Conservation (phyloP, 2,329 filamentous ascomycete genomes). For the Colletotrichum gloeosporioides region DNA sequence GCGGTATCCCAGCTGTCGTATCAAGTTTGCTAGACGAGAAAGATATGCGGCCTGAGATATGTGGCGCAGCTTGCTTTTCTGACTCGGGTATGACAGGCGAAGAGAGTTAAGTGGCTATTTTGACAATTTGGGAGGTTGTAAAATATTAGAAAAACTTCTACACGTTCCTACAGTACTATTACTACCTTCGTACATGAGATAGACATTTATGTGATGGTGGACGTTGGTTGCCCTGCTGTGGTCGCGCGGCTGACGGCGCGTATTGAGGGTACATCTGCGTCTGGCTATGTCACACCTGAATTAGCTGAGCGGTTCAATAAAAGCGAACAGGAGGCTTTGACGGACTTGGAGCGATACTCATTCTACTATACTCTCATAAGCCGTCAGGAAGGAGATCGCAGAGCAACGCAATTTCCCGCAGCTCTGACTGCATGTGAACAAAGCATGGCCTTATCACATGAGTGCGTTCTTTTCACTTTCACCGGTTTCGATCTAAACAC, state of each 20-base stretch:
- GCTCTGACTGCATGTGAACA: not conserved
- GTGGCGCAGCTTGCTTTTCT: too few species aligned
- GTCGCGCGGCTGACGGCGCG: not conserved
- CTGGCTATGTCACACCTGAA: not conserved
- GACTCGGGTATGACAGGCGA: not conserved
- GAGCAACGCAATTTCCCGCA: not conserved
- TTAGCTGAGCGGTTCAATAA: accelerated
- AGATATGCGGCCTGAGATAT: not conserved
- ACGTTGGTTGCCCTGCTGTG: not conserved
- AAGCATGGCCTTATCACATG: not conserved
- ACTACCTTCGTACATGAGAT: not conserved
- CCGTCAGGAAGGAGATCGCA: not conserved
- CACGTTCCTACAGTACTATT: too few species aligned
- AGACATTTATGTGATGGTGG: not conserved
- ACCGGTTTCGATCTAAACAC: not conserved
- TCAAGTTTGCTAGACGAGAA: not conserved
- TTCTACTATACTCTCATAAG: too few species aligned
- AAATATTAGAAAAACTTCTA: too few species aligned
- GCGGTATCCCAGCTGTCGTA: not conserved
- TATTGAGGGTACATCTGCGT: not conserved
- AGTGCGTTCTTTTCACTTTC: not conserved
- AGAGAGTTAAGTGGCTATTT: not conserved
- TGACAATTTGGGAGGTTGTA: not conserved
- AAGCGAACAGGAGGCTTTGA: not conserved
- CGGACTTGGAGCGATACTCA: not conserved